Evolutionary conservation across 768 basidiomycete genomes (phyloP), one percentile per base, ranked within the genome.

Genomic region (Pleurotus ostreatus): DNA sequence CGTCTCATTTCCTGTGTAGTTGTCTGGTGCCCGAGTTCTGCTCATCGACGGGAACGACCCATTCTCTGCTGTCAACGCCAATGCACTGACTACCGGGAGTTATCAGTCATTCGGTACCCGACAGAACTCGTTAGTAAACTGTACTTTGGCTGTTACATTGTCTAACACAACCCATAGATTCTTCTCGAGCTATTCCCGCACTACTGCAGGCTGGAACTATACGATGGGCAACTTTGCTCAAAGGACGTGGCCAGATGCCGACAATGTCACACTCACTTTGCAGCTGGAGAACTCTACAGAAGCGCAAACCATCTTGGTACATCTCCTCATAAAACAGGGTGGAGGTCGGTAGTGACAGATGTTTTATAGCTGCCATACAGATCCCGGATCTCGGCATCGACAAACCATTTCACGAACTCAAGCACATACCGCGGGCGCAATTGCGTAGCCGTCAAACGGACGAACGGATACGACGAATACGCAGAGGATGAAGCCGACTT

Each of bases 211-310:
- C 34, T 78, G 77, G 76, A 65, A 67, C 16, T 78, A 78, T 48
- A 61, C 68, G 53, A 69, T 81, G 72, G 79, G 78, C 18, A 79
- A 83, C 56, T 85, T 85, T 62, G 83, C 82, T 0, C 76, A 78
- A 55, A 73, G 78, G 56, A 70, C 74, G 11, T 79, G 81, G 23
- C 83, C 84, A 11, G 66, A 82, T 9, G 63, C 63, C 25, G 82
- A 85, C 60, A 70, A 66, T 2, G 82, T 78, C 26, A 71, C 70
- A 5, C 69, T 85, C 49, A 78, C 74, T 1, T 69, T 85, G 37
- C 73, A 76, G 58, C 75, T 74, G 12, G 65, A 72, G 41, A 74
- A 76, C 53, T 70, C 65, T 45, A 72, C 49, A 22, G 43, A 46
- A 7, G 69, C 68, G 20, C 77, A 80, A 38, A 80, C 73, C 4